Evolutionary conservation across 2,329 filamentous ascomycete species (phyloP), one percentile per base, ranked within the genome.

Genomic region (Drechslerella coelobrocha): DNA sequence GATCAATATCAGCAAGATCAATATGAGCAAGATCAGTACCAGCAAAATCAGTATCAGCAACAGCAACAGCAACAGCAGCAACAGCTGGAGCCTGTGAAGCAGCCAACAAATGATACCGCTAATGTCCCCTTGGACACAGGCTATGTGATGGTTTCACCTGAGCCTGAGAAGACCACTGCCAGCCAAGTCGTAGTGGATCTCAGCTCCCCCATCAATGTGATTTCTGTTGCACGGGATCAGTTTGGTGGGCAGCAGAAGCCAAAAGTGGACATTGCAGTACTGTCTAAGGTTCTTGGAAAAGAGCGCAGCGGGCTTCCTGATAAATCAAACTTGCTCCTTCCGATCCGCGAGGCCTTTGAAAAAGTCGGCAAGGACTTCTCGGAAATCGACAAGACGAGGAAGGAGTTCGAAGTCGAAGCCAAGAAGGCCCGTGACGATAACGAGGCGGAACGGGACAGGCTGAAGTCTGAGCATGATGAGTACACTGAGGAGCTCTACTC

Each of bases 401-500:
- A 57, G 17, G 65, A 53, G 1, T 77, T 75, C 51, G 68, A 73
- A 43, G 56, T 73, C 9, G 68, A 73, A 23, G 73, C 73, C 5
- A 75, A 74, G 52, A 72, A 73, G 47, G 68, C 71, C n/a, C 73
- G 74, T 3, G 60, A 74, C 56, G 73, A 71, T 24, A 61, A 75
- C 5, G 74, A 76, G 10, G 68, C 72, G 10, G 75, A 73, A 8
- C 66, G 75, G 9, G 61, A 73, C 37, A 66, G 59, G 24, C 47
- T 75, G 12, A 66, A 69, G 24, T 74, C 76, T n/a, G 75, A 75
- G 50, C 76, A 77, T 27, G 72, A 74, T 27, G 73, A 75, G 47
- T 73, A 74, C 48, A 73, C 71, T 1, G 73, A 77, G 41, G 69
- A 73, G 1, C 69, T 76, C 4, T 77, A 75, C 47, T 62, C 74